phyloP scores from a whole-genome alignment of 2,329 filamentous ascomycete species.

The Arthrobotrys entomopaga region DNA sequence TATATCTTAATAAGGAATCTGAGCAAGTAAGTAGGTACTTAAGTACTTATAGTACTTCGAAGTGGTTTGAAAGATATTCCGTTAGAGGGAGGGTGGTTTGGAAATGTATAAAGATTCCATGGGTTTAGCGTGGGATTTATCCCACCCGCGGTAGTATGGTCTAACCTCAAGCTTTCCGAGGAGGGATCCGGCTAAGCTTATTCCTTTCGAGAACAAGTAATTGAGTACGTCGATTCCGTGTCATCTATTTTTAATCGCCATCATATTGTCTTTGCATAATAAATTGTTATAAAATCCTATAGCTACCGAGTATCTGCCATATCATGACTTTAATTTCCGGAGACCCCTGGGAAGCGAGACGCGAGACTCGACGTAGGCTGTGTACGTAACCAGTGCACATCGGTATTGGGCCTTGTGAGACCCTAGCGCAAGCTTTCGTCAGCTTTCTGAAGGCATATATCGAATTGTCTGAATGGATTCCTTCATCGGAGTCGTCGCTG shows the following conservation, averaged over 20 bases:
- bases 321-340: conserved; percentile 33
- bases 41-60: no score
- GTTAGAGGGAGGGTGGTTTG: no score
- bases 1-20: no score
- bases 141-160: no score
- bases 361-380: background rate
- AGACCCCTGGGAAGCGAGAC: conserved; percentile 4
- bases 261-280: background rate
- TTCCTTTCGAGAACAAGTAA: background rate
- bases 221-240: no score
- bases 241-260: background rate
- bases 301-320: background rate
- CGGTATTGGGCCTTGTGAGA: background rate
- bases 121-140: no score
- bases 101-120: no score
- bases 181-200: background rate
- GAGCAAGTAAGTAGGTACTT: no score
- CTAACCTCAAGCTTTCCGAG: background rate
- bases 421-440: conserved; percentile 25
- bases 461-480: background rate
- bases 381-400: conserved; percentile 30
- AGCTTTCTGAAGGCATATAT: background rate
- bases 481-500: no score
- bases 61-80: no score
- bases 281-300: background rate